Evolutionary conservation across 129 eudicot genomes (phyloP), one percentile per base, ranked within the genome.

Genomic region (Gnaphalium uliginosum): DNA sequence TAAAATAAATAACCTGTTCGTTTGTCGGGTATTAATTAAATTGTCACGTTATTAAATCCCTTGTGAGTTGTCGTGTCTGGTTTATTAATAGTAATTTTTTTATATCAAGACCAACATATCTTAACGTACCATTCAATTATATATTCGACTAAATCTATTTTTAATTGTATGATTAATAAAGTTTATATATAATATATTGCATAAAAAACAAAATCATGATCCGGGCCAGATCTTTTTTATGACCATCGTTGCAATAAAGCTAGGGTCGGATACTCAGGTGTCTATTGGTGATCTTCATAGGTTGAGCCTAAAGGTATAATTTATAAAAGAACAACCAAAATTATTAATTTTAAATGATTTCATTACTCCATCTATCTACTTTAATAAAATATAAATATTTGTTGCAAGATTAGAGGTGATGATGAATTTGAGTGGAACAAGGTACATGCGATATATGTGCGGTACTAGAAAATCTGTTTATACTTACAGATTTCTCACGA

Each of bases 221-320:
- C 30, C 26, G 39, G 39, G 1, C 53, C 53, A 46, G n/a, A 46
- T 68, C 72, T 39, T 32, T 61, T 74, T 41, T 46, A 30, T 62
- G 71, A 41, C 60, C 62, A n/a, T 43, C 5, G 46, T 10, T 61
- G 46, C 46, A 10, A 35, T 73, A 23, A 73, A n/a, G 69, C 10
- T 19, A 74, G 61, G 62, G 78, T 26, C 48, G 24, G 62, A 46
- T 71, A 19, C 14, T 56, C 24, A 18, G 32, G 62, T 48, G 78
- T 8, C 78, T 19, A 74, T 74, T 74, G 61, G 59, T 29, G 58
- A 62, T 53, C 71, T 62, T 62, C 78, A 74, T 74, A 62, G 57
- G 78, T n/a, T 62, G 48, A 33, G 39, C 76, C 32, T 21, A 61
- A 60, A 48, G 41, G 41, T 48, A n/a, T 11, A 66, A 43, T 69